Evolutionary conservation across 805 yeast species (phyloP).

Genomic region (Candida succiphila): DNA sequence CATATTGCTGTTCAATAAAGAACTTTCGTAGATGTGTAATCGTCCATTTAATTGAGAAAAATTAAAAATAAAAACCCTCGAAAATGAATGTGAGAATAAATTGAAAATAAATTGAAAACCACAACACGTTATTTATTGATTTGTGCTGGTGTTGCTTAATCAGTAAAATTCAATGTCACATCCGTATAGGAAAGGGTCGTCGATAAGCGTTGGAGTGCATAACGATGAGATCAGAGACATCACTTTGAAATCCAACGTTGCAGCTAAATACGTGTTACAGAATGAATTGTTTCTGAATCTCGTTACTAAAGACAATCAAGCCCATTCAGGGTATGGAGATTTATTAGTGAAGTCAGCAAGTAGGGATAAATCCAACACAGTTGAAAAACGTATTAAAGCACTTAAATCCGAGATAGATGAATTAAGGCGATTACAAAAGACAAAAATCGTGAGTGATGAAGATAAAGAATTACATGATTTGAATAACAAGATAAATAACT

Average conservation of each 20-base stretch:
- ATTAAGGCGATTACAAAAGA: background rate
- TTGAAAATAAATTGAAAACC: too few species aligned
- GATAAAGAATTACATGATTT: slow-evolving; percentile 4
- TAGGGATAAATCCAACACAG: background rate
- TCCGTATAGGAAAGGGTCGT: slow-evolving; percentile 1
- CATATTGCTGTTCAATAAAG: too few species aligned
- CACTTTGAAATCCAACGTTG: slow-evolving; percentile 23
- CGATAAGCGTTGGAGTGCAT: background rate
- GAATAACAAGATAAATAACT: background rate
- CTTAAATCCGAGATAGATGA: background rate
- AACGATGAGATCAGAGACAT: slow-evolving; percentile 9
- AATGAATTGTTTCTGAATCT: slow-evolving; percentile 20
- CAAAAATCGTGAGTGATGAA: slow-evolving; percentile 5
- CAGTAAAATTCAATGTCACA: background rate
- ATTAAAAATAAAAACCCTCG: too few species aligned
- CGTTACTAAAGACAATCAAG: background rate
- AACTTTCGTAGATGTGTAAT: too few species aligned
- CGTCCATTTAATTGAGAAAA: too few species aligned
- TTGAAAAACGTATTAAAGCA: background rate
- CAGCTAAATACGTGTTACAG: slow-evolving; percentile 21
- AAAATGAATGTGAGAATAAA: too few species aligned
- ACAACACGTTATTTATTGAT: background rate
- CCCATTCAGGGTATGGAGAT: background rate
- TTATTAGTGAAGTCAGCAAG: background rate
- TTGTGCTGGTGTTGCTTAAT: background rate